phyloP scores from a whole-genome alignment of 2,329 filamentous ascomycete species.

The Pseudopithomyces chartarum region DNA sequence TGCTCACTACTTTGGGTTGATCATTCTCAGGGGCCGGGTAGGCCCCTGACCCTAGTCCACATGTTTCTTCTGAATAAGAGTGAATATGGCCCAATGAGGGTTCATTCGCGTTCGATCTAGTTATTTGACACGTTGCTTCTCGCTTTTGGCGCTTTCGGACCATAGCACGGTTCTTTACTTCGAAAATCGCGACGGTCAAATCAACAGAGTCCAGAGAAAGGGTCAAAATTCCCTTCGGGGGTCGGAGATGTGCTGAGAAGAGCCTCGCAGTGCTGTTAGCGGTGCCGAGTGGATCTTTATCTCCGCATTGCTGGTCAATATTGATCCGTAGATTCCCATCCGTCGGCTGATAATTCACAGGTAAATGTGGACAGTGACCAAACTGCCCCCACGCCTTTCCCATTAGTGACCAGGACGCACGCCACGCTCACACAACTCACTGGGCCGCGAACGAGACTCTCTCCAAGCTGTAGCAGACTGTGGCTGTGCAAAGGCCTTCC shows the following conservation, averaged over 20 bases:
- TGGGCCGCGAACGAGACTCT: conserved; percentile 33
- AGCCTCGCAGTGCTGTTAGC: conserved; percentile 29
- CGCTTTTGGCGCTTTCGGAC: conserved; percentile 17
- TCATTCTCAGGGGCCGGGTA: neutral
- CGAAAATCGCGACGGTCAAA: conserved; percentile 28
- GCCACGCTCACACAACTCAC: conserved; percentile 22
- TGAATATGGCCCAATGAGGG: neutral
- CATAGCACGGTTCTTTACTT: conserved; percentile 15
- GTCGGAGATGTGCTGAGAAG: conserved; percentile 31
- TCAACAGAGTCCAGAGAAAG: conserved; percentile 34
- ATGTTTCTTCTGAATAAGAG: neutral
- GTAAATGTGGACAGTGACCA: conserved; percentile 28
- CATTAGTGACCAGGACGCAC: conserved; percentile 3
- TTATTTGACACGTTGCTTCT: neutral
- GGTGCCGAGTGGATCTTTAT: conserved; percentile 7
- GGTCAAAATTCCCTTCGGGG: conserved; percentile 33
- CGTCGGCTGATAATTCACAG: neutral
- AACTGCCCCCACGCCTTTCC: conserved; percentile 43
- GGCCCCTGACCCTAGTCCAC: neutral
- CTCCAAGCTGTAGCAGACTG: conserved; percentile 25
- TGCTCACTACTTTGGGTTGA: neutral
- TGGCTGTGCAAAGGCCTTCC: conserved; percentile 26
- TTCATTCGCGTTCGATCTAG: neutral
- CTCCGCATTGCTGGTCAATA: conserved; percentile 21
- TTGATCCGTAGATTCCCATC: conserved; percentile 24